Evolutionary conservation across 1,284 basidiomycete genomes (phyloP).

Genomic region (Phylloboletellus chloephorus): DNA sequence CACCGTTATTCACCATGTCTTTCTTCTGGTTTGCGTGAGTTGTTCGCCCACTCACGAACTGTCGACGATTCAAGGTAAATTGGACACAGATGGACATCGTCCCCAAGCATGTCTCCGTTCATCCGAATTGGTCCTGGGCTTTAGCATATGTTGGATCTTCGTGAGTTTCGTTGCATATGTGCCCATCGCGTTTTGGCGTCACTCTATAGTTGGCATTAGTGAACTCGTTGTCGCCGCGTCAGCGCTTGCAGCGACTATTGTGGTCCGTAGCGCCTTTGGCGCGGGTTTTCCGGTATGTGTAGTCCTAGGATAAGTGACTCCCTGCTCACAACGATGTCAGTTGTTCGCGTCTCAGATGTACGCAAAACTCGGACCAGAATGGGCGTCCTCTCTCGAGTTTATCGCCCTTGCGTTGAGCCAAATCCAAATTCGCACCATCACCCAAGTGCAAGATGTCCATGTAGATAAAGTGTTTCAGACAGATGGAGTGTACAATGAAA

Average conservation of each 20-base stretch:
- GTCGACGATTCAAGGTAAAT: slow-evolving; percentile 1
- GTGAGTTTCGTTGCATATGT: slow-evolving; percentile 33
- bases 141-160: slow-evolving; percentile 54
- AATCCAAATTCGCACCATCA: slow-evolving; percentile 40
- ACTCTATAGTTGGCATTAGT: slow-evolving; percentile 41
- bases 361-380: slow-evolving; percentile 41
- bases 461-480: slow-evolving; percentile 14
- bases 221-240: slow-evolving; percentile 53
- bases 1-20: slow-evolving; percentile 50
- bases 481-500: too few relatives aligned
- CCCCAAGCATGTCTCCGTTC: slow-evolving; percentile 51
- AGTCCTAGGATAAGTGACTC: neutral
- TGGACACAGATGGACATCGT: slow-evolving; percentile 47
- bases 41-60: slow-evolving; percentile 1
- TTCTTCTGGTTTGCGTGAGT: slow-evolving; percentile 68
- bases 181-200: slow-evolving; percentile 2
- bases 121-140: slow-evolving; percentile 48
- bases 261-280: slow-evolving; percentile 52
- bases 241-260: slow-evolving; percentile 52
- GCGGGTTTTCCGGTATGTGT: slow-evolving; percentile 52
- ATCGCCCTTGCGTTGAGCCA: slow-evolving; percentile 44
- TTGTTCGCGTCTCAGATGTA: slow-evolving; percentile 57
- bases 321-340: slow-evolving; percentile 17
- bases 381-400: slow-evolving; percentile 54
- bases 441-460: slow-evolving; percentile 13